phyloP scores from a whole-genome alignment of 768 basidiomycete species.

The Phaffia tasmanica region DNA sequence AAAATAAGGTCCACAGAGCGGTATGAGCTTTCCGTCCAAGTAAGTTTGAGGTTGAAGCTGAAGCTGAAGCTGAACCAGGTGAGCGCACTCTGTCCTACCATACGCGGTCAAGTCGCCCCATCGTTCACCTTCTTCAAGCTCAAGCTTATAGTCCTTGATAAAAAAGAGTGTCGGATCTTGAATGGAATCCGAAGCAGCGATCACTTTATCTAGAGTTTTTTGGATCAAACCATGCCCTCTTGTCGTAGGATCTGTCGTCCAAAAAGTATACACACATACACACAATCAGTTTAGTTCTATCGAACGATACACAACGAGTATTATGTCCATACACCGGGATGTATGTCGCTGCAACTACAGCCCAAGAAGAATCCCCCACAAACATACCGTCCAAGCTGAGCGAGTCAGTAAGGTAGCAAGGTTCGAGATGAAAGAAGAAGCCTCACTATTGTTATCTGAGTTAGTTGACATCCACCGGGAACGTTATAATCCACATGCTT shows the following conservation, averaged over 20 bases:
- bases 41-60: not conserved
- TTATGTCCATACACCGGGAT: not conserved
- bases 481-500: not conserved
- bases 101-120: not conserved
- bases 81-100: constrained; percentile 6
- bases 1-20: not conserved
- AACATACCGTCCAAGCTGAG: not conserved
- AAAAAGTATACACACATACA: not conserved
- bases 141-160: not conserved
- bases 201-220: not conserved
- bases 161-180: not conserved
- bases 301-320: not conserved
- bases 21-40: not conserved
- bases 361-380: no score
- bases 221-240: constrained; percentile 1
- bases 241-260: not conserved
- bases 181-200: constrained; percentile 1
- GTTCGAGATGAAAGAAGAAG: not conserved
- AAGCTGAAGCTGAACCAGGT: no score
- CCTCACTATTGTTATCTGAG: constrained; percentile 12
- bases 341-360: constrained; percentile 5
- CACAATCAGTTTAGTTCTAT: not conserved
- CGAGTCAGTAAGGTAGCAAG: not conserved
- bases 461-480: constrained; percentile 1
- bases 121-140: not conserved